Evolutionary conservation across 2,329 filamentous ascomycete genomes (phyloP).

Genomic region (Botrytis porri): DNA sequence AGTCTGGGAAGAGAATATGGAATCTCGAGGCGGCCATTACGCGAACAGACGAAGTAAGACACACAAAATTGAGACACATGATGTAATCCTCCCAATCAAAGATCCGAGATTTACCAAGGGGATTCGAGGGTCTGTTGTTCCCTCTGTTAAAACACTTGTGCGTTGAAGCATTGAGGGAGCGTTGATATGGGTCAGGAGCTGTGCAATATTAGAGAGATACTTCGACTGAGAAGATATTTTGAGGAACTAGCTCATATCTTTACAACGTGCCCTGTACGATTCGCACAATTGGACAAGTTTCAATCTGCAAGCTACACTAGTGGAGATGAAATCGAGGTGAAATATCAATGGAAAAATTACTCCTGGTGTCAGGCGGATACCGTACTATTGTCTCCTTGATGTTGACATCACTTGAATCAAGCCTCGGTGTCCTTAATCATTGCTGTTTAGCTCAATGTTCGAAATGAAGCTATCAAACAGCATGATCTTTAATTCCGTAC

Average conservation of each 20-base stretch:
- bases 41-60: not conserved
- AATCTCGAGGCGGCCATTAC: not conserved
- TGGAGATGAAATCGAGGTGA: not conserved
- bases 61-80: not conserved
- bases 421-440: not conserved
- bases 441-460: not conserved
- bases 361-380: not conserved
- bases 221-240: not conserved
- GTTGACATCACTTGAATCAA: not conserved
- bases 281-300: not conserved
- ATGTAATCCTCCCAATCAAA: not conserved
- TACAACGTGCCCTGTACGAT: too few relatives aligned
- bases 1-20: not conserved
- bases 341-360: not conserved
- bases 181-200: not conserved
- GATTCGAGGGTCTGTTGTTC: not conserved
- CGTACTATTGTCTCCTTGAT: not conserved
- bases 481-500: not conserved
- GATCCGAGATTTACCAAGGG: not conserved
- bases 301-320: not conserved
- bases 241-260: not conserved
- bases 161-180: not conserved
- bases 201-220: too few relatives aligned
- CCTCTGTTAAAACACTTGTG: not conserved
- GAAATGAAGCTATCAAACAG: not conserved